Evolutionary conservation across 2,329 filamentous ascomycete genomes (phyloP), one percentile per base, ranked within the genome.

Genomic region (Sporothrix sp.): DNA sequence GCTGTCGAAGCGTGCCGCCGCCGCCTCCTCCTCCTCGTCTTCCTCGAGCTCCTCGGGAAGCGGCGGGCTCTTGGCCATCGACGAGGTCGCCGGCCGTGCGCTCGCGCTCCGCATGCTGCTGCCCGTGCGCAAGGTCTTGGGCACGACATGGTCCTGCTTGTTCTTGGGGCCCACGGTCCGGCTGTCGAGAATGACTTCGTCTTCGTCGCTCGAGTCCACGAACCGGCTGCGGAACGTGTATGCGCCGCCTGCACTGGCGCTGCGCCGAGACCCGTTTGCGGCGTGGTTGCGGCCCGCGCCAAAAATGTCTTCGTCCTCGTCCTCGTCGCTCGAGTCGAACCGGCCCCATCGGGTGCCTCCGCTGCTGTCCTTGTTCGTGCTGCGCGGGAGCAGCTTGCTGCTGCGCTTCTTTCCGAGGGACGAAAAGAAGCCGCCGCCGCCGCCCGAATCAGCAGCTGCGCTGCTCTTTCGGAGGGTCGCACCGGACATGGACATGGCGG

Each of bases 321-420:
- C 74, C 32, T 84, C 81, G 55, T 82, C 80, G 54, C 85, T 79
- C 3, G 82, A 81, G 63, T 84, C 78, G 54, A 84, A 79, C 1
- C 66, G 60, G 2, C 18, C n/a, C 16, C 23, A 25, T 9, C 20
- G 44, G 35, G 45, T 4, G 18, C 51, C 44, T 48, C 87, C 13
- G 20, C 48, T n/a, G n/a, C 48, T 54, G 54, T 65, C 68, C 60
- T 68, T 66, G 36, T 61, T 55, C 23, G 57, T 55, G 59, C 50
- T 58, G 59, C 55, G 49, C 52, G 32, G 47, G 52, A 40, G 36
- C 45, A 57, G 54, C 55, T 70, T 71, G 38, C 60, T 64, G 4
- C 59, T 60, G 1, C 60, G 53, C 2, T 68, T 62, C 38, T 68
- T 69, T 6, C 68, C 65, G 38, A 77, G 72, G 2, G 67, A 64